phyloP scores from a whole-genome alignment of 371 early-diverging fungal genomes.

The Dinochytrium kinnereticum region DNA sequence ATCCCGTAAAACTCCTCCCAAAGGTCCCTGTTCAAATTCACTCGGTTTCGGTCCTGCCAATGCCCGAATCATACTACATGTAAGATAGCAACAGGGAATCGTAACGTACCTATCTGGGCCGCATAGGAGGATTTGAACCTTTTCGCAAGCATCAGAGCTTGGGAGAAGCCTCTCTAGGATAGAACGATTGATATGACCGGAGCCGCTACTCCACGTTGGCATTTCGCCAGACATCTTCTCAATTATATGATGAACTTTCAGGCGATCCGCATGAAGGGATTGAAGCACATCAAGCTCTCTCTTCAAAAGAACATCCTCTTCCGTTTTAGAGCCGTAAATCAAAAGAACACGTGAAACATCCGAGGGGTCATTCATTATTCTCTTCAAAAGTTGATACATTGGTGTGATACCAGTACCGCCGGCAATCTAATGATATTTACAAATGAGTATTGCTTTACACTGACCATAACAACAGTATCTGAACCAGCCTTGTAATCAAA shows the following conservation, averaged over 20 bases:
- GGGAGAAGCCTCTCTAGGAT: slow-evolving; percentile 67
- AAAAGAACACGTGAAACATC: slow-evolving; percentile 87
- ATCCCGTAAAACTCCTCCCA: slow-evolving; percentile 78
- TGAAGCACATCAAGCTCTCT: slow-evolving; percentile 77
- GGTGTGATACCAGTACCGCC: slow-evolving; percentile 60
- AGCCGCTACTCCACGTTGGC: slow-evolving; percentile 20
- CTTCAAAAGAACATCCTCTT: slow-evolving; percentile 84
- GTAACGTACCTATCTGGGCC: slow-evolving; percentile 74
- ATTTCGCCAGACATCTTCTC: slow-evolving; percentile 67
- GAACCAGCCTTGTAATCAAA: slow-evolving; percentile 56
- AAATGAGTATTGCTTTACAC: slow-evolving; percentile 22
- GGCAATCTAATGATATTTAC: slow-evolving; percentile 42
- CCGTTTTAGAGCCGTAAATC: slow-evolving; percentile 85
- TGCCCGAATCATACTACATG: slow-evolving; percentile 69
- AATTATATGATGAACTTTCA: slow-evolving; percentile 81
- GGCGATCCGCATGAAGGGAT: slow-evolving; percentile 72
- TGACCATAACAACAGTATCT: slow-evolving; percentile 69
- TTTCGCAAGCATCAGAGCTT: slow-evolving; percentile 45
- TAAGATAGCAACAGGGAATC: not conserved
- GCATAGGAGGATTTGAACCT: slow-evolving; percentile 78
- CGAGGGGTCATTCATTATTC: slow-evolving; percentile 58
- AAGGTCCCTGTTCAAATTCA: slow-evolving; percentile 83
- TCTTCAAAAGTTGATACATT: slow-evolving; percentile 53
- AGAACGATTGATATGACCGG: slow-evolving; percentile 73
- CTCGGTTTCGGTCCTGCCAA: slow-evolving; percentile 86